A percentile compares a stretch with the other conserved stretches of the same genome.
These are phyloP conservation scores for Solanum hybrid DNA, from an alignment of 305 asterid genomes.

Conservation along the genomic window DNA sequence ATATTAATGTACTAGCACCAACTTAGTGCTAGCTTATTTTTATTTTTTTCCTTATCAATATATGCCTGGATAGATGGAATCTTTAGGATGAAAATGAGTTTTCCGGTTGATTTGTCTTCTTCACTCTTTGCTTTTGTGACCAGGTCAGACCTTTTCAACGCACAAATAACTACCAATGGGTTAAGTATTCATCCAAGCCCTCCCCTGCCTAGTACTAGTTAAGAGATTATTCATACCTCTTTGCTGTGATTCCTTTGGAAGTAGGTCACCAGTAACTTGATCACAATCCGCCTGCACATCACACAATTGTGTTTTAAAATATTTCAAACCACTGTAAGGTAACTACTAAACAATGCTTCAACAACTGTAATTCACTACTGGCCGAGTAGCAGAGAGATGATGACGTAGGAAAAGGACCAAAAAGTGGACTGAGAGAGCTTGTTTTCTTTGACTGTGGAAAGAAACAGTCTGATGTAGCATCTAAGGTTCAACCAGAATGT, in stretches of 20 bases:
- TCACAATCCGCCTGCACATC: constrained; percentile 82
- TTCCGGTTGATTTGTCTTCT: neutral
- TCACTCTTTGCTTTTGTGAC: neutral
- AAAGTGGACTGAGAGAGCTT: neutral
- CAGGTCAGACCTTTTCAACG: neutral
- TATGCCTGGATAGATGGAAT: neutral
- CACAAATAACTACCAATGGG: neutral
- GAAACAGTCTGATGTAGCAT: neutral
- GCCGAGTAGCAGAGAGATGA: neutral
- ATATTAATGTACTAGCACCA: neutral
- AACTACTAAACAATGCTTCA: neutral
- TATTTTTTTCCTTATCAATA: neutral
- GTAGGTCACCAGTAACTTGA: constrained; percentile 85
- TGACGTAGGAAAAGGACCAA: neutral
- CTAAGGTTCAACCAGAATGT: neutral
- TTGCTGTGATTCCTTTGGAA: constrained; percentile 93
- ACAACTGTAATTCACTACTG: neutral
- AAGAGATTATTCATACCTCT: constrained; percentile 44
- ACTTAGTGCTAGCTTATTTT: neutral
- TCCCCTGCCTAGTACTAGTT: neutral
- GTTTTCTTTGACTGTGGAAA: neutral
- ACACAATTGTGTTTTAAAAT: neutral
- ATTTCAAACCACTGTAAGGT: neutral
- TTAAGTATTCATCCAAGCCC: neutral
- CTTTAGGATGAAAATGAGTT: neutral